These are phyloP conservation scores for Tuber indicum DNA, from an alignment of 495 filamentous ascomycete species.

Conservation along the genomic window DNA sequence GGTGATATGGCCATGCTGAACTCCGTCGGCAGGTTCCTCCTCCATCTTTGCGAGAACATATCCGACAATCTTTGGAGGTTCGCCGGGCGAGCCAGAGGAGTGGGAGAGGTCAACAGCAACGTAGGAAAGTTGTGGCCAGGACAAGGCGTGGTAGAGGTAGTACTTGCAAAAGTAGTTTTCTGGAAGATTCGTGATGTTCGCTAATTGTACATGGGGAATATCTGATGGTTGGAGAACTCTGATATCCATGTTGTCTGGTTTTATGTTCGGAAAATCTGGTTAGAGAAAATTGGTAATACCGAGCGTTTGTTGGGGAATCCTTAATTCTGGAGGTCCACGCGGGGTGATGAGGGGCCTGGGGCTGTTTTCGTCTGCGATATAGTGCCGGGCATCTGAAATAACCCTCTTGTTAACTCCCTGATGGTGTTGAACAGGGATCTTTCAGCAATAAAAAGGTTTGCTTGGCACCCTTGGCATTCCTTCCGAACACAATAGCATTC, in stretches of 20 bases:
- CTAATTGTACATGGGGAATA: conserved; percentile 91
- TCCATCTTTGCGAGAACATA: conserved; percentile 99
- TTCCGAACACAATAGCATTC: too few species aligned
- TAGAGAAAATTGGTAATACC: background rate
- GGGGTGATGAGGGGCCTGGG: background rate
- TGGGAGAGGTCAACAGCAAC: conserved; percentile 86
- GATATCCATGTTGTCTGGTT: conserved; percentile 60
- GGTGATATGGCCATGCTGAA: conserved; percentile 95
- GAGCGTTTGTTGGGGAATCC: background rate
- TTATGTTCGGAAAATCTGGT: background rate
- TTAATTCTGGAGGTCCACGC: background rate
- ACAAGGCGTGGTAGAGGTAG: conserved; percentile 98
- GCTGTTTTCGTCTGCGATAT: background rate
- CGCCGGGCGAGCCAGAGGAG: conserved; percentile 66
- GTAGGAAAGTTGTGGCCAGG: conserved; percentile 94
- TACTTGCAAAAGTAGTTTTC: conserved; percentile 99
- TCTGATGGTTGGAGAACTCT: conserved; percentile 65
- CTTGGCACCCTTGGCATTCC: too few species aligned
- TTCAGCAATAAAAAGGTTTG: too few species aligned
- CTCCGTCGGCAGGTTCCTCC: conserved; percentile 85
- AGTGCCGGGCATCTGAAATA: too few species aligned
- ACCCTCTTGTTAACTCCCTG: too few species aligned
- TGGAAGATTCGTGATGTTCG: conserved; percentile 96
- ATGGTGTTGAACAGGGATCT: too few species aligned
- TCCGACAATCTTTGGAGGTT: conserved; percentile 95